Evolutionary conservation across 2,329 filamentous ascomycete genomes (phyloP).

Genomic region (Scedosporium aurantiacum): DNA sequence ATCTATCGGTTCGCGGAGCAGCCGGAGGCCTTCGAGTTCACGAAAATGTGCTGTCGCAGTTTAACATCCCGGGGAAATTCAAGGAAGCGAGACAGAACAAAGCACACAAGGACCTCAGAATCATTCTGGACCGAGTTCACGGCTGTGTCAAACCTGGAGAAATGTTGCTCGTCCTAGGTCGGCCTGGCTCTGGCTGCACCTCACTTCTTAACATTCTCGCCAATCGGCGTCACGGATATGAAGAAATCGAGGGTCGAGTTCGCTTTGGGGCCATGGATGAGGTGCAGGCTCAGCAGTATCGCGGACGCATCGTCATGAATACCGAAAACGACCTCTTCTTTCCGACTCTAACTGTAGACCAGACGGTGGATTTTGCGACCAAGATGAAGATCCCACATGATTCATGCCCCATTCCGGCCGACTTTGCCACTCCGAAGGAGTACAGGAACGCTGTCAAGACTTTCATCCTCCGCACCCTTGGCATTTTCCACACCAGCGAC

Average conservation of each 20-base stretch:
- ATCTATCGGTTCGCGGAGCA: not conserved
- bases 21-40: slow-evolving; percentile 27
- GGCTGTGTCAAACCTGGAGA: slow-evolving; percentile 63
- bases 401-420: slow-evolving; percentile 34
- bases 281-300: slow-evolving; percentile 36
- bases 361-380: slow-evolving; percentile 62
- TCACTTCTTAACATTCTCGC: slow-evolving; percentile 59
- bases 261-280: slow-evolving; percentile 41
- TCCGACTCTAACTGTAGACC: slow-evolving; percentile 57
- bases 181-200: slow-evolving; percentile 60
- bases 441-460: slow-evolving; percentile 34
- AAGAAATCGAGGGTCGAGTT: slow-evolving; percentile 46
- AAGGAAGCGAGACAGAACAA: slow-evolving; percentile 43
- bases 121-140: slow-evolving; percentile 53
- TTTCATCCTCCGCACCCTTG: slow-evolving; percentile 46
- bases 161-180: slow-evolving; percentile 59
- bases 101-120: slow-evolving; percentile 35
- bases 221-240: slow-evolving; percentile 51
- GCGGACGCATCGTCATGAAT: slow-evolving; percentile 55
- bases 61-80: slow-evolving; percentile 41
- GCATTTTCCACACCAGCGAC: slow-evolving; percentile 46
- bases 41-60: slow-evolving; percentile 51
- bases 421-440: slow-evolving; percentile 29
- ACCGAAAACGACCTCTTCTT: slow-evolving; percentile 58
- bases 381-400: slow-evolving; percentile 35